Evolutionary conservation across 768 basidiomycete species (phyloP).

Genomic region (Pisolithus microcarpus): DNA sequence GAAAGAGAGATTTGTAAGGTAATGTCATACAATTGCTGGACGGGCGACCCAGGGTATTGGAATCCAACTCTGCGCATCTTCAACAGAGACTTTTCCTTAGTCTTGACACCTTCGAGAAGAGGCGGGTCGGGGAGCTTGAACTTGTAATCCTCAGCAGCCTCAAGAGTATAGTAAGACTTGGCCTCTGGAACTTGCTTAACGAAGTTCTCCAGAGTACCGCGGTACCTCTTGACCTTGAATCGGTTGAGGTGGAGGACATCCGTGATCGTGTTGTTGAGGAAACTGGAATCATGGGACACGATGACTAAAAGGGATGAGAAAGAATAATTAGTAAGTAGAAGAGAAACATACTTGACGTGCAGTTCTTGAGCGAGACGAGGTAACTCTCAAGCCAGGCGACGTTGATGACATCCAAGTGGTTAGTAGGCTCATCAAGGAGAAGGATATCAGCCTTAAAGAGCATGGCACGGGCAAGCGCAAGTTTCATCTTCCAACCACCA

Average conservation of each 20-base stretch:
- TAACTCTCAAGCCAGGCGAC: conserved; percentile 96
- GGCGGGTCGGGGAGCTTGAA: conserved; percentile 98
- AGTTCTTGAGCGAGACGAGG: conserved; percentile 76
- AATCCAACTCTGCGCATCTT: conserved; percentile 98
- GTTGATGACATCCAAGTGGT: conserved; percentile 96
- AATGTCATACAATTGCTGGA: conserved; percentile 92
- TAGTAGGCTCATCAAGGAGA: conserved; percentile 93
- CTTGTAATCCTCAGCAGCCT: conserved; percentile 94
- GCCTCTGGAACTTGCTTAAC: conserved; percentile 94
- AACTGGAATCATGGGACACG: conserved; percentile 94
- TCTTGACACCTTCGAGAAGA: conserved; percentile 98
- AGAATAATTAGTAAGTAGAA: neutral
- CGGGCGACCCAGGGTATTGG: conserved; percentile 83
- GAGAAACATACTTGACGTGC: conserved; percentile 74
- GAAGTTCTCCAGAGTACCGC: conserved; percentile 91
- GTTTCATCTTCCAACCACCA: conserved; percentile 99
- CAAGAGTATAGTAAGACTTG: conserved; percentile 94
- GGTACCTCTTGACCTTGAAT: conserved; percentile 95
- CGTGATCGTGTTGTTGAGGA: conserved; percentile 98
- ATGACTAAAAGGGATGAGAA: conserved; percentile 54
- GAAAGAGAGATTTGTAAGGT: conserved; percentile 95
- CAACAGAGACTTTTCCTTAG: conserved; percentile 93
- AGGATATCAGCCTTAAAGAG: conserved; percentile 98
- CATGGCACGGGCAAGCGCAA: conserved; percentile 94
- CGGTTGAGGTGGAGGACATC: conserved; percentile 97